Percentiles rank a stretch among this genome's conserved stretches.
phyloP scores from a whole-genome alignment of 73 alveolate species.

The Symbiodinium natans region DNA sequence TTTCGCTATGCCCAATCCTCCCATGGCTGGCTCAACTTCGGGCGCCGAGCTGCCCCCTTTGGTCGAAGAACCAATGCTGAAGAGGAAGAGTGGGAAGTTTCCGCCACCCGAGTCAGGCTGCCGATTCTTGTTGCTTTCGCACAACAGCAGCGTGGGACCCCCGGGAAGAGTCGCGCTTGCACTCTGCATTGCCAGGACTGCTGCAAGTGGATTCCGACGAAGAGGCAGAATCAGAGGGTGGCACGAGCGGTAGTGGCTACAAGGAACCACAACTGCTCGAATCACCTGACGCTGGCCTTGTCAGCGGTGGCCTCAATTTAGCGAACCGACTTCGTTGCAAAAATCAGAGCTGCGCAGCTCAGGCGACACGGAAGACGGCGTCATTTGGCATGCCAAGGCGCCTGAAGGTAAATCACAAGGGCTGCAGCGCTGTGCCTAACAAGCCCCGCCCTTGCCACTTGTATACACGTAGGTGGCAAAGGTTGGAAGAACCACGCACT shows the following conservation, averaged over 20 bases:
- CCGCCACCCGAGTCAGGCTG: constrained; percentile 14
- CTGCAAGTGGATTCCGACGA: constrained; percentile 15
- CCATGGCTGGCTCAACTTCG: background rate
- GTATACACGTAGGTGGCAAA: too few species aligned
- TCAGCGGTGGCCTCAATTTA: too few species aligned
- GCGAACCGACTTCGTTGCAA: too few species aligned
- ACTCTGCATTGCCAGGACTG: background rate
- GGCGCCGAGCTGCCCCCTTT: background rate
- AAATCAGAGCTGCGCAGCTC: background rate
- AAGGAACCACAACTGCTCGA: background rate
- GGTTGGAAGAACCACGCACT: too few species aligned
- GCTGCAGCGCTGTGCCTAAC: too few species aligned
- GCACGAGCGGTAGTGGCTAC: too few species aligned
- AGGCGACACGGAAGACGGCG: background rate
- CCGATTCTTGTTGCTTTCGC: background rate
- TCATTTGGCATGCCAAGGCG: constrained; percentile 6
- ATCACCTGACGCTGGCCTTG: background rate
- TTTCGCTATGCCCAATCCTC: too few species aligned
- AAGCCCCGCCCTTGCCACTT: too few species aligned
- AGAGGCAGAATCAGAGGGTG: background rate
- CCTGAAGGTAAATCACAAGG: too few species aligned
- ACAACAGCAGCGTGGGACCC: background rate
- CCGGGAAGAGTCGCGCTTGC: too few species aligned
- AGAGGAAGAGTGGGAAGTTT: background rate
- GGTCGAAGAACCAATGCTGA: background rate